A percentile compares a stretch with the other conserved stretches of the same genome.
Evolutionary conservation across 306 rosid genomes (phyloP).

Genomic region (Carpinus viminea): DNA sequence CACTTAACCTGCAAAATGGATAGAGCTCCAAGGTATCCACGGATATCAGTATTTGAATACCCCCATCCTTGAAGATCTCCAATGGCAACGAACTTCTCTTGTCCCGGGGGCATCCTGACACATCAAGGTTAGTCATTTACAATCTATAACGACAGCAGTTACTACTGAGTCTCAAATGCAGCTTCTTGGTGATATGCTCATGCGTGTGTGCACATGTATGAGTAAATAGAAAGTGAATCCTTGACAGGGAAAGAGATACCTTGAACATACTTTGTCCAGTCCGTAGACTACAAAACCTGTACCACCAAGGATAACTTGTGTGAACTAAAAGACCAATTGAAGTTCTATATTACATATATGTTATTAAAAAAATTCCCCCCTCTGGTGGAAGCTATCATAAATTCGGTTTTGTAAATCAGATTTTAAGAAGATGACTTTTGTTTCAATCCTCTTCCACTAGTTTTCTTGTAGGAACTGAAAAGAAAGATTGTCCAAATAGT

Average conservation of each 20-base stretch:
- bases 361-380: too few relatives aligned
- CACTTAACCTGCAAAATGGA: constrained; percentile 54
- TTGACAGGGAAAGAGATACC: constrained; percentile 33
- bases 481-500: too few relatives aligned
- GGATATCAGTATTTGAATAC: constrained; percentile 58
- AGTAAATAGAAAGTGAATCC: background rate
- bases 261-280: constrained; percentile 51
- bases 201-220: background rate
- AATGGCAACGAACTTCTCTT: constrained; percentile 51
- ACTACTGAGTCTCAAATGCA: background rate
- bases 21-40: constrained; percentile 50
- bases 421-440: too few relatives aligned
- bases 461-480: too few relatives aligned
- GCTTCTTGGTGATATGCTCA: background rate
- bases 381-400: too few relatives aligned
- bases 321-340: background rate
- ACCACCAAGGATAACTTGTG: background rate
- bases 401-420: too few relatives aligned
- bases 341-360: background rate
- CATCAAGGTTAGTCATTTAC: constrained; percentile 15
- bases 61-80: constrained; percentile 72
- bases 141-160: background rate
- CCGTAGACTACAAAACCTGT: constrained; percentile 51
- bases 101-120: constrained; percentile 55
- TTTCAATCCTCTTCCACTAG: too few relatives aligned